These are phyloP conservation scores for Picea glauca DNA, from an alignment of 75 land plant genomes.

Conservation along the genomic window DNA sequence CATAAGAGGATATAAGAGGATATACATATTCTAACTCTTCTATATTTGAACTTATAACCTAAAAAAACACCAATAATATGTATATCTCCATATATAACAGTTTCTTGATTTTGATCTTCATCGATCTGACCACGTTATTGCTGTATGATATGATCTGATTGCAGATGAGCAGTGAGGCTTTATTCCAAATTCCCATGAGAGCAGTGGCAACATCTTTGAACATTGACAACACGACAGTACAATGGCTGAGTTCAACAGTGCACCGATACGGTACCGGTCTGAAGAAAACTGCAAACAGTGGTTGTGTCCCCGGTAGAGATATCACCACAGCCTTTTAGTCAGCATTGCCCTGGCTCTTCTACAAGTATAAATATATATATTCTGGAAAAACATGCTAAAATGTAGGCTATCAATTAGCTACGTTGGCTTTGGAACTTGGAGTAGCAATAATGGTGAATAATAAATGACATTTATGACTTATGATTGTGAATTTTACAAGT, in stretches of 20 bases:
- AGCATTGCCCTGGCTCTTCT: too few relatives aligned
- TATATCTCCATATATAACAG: background rate
- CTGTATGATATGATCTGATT: background rate
- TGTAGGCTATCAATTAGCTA: too few relatives aligned
- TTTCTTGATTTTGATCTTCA: background rate
- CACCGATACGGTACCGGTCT: background rate
- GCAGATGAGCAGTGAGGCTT: background rate
- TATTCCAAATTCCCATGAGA: constrained; percentile 1
- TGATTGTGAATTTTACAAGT: too few relatives aligned
- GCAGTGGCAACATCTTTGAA: background rate
- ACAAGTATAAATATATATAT: too few relatives aligned
- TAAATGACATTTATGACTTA: too few relatives aligned
- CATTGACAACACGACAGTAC: background rate
- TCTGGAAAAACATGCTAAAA: too few relatives aligned
- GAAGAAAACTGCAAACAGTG: constrained; percentile 1
- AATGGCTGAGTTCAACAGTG: background rate
- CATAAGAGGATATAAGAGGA: too few relatives aligned
- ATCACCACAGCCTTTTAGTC: background rate
- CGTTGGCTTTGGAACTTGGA: too few relatives aligned
- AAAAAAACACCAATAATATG: too few relatives aligned
- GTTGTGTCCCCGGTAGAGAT: background rate
- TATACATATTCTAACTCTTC: too few relatives aligned
- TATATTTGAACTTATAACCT: too few relatives aligned
- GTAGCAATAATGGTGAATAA: too few relatives aligned
- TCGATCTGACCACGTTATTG: background rate